phyloP scores from a whole-genome alignment of 768 basidiomycete species.

The Xanthoconium stramineum region DNA sequence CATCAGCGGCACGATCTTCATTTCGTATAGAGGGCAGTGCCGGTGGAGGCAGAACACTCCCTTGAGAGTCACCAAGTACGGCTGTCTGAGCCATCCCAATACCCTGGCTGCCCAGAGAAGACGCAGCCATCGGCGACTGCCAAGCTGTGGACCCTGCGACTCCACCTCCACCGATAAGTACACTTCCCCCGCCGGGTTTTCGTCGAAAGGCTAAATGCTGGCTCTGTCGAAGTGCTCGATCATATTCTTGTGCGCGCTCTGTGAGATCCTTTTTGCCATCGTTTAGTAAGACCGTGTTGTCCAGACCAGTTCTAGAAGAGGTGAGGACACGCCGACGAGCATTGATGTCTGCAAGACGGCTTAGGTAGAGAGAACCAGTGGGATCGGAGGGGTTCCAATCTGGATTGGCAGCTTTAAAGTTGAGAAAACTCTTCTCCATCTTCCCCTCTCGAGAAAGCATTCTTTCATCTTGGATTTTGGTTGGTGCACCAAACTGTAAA shows the following conservation, averaged over 20 bases:
- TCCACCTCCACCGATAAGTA: constrained; percentile 42
- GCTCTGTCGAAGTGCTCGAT: constrained; percentile 69
- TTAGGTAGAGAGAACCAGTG: constrained; percentile 85
- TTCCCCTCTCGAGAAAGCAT: constrained; percentile 90
- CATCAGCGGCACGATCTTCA: constrained; percentile 50
- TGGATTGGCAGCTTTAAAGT: constrained; percentile 94
- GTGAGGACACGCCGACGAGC: constrained; percentile 39
- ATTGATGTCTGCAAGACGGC: constrained; percentile 71
- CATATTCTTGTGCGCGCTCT: constrained; percentile 70
- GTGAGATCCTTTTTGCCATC: constrained; percentile 36
- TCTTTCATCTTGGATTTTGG: constrained; percentile 60
- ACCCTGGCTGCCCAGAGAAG: constrained; percentile 38
- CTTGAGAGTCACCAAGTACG: constrained; percentile 73
- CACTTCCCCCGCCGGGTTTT: constrained; percentile 31
- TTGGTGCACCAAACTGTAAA: constrained; percentile 80
- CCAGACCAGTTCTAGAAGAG: constrained; percentile 25
- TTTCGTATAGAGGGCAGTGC: constrained; percentile 31
- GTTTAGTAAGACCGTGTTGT: constrained; percentile 29
- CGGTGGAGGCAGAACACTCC: constrained; percentile 37
- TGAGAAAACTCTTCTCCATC: constrained; percentile 98
- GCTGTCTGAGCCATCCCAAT: constrained; percentile 63
- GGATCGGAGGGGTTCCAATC: constrained; percentile 95
- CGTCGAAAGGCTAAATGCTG: constrained; percentile 49
- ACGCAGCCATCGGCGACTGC: constrained; percentile 42
- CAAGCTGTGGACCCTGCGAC: constrained; percentile 47